Evolutionary conservation across 2,329 filamentous ascomycete species (phyloP).

Genomic region (Fonsecaea erecta): DNA sequence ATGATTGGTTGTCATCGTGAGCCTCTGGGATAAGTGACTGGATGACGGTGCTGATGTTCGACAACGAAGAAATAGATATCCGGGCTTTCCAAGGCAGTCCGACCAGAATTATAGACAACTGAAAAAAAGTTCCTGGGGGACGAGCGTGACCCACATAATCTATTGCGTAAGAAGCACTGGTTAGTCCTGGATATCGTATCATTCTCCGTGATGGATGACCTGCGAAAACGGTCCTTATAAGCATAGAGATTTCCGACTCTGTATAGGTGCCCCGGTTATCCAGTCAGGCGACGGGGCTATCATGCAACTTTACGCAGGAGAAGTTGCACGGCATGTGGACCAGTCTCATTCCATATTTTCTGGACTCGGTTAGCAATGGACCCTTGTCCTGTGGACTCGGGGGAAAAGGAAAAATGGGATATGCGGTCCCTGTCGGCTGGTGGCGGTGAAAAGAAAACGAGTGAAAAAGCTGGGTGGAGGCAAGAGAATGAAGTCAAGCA

Average conservation of each 20-base stretch:
- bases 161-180: not conserved
- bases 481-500: not conserved
- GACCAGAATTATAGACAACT: slow-evolving; percentile 1
- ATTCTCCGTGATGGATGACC: slow-evolving; percentile 1
- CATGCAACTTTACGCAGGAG: not conserved
- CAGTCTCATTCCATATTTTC: not conserved
- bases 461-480: not conserved
- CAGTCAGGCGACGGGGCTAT: not conserved
- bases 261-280: not conserved
- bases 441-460: slow-evolving; percentile 18
- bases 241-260: not conserved
- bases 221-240: too few relatives aligned
- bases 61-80: not conserved
- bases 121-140: not conserved
- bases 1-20: slow-evolving; percentile 68
- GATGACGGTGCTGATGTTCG: not conserved
- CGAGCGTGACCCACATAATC: slow-evolving; percentile 8
- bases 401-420: slow-evolving; percentile 9
- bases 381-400: not conserved
- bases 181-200: not conserved
- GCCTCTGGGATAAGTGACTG: slow-evolving; percentile 26
- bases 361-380: not conserved
- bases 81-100: not conserved
- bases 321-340: not conserved
- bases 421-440: slow-evolving; percentile 6